Percentiles rank a stretch among this genome's conserved stretches.
phyloP scores from a whole-genome alignment of 495 filamentous ascomycete genomes.

The Jackrogersella multiformis region DNA sequence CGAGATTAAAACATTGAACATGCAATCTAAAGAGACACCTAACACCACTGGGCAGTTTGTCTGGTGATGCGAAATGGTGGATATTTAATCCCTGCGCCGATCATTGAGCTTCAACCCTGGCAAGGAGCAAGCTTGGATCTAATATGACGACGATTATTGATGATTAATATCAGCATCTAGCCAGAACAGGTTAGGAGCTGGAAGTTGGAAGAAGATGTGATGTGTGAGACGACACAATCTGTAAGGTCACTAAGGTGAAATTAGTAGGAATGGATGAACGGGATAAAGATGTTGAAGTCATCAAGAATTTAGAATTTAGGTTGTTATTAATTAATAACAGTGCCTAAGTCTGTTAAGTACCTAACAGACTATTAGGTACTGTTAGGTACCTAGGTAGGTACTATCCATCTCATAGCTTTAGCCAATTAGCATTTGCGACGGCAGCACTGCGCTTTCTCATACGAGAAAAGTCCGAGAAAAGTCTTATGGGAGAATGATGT shows the following conservation, averaged over 20 bases:
- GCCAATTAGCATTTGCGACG: slow-evolving; percentile 18
- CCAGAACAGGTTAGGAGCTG: slow-evolving; percentile 15
- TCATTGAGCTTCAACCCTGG: slow-evolving; percentile 32
- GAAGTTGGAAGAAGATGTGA: background rate
- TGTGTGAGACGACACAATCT: slow-evolving; percentile 5
- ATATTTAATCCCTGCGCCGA: slow-evolving; percentile 39
- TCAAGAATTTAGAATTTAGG: slow-evolving; percentile 25
- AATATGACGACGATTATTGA: slow-evolving; percentile 27
- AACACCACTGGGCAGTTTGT: slow-evolving; percentile 1
- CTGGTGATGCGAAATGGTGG: slow-evolving; percentile 19
- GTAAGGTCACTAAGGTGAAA: no score
- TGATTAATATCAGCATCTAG: background rate
- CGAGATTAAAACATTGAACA: slow-evolving; percentile 8
- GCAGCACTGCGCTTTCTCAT: slow-evolving; percentile 11
- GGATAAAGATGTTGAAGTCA: slow-evolving; percentile 37
- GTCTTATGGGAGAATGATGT: slow-evolving; percentile 20
- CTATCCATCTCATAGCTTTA: slow-evolving; percentile 3
- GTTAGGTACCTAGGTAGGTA: no score
- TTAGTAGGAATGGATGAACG: no score
- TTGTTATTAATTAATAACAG: no score
- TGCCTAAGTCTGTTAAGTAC: no score
- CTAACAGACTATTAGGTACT: no score
- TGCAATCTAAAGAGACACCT: background rate
- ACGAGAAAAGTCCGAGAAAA: slow-evolving; percentile 6
- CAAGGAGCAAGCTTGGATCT: slow-evolving; percentile 16